Conservation (phyloP, 768 basidiomycete species). For the Pleurotus cornucopiae region DNA sequence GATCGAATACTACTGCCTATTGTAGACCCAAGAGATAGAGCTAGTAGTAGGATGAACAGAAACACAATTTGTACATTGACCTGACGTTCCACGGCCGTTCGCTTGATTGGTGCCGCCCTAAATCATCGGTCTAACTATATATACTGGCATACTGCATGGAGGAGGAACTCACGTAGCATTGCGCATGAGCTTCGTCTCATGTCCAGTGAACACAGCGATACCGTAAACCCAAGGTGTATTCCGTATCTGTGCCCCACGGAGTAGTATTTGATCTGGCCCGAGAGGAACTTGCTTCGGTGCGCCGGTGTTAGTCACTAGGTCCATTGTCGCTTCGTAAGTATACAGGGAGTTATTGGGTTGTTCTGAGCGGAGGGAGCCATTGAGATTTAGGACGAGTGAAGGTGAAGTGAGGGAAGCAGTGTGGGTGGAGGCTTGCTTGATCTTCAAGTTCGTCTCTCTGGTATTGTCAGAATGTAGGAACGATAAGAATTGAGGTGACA, state of each 20-base stretch:
- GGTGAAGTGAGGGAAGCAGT: slow-evolving; percentile 80
- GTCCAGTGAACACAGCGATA: slow-evolving; percentile 89
- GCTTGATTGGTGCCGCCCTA: slow-evolving; percentile 94
- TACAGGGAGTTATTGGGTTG: slow-evolving; percentile 98
- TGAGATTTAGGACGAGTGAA: slow-evolving; percentile 62
- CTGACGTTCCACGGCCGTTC: slow-evolving; percentile 92
- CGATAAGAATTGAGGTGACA: background rate
- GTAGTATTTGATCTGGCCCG: slow-evolving; percentile 90
- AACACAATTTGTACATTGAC: slow-evolving; percentile 97
- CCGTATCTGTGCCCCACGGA: slow-evolving; percentile 91
- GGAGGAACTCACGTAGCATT: slow-evolving; percentile 82
- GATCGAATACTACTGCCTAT: slow-evolving; percentile 88
- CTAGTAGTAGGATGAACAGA: slow-evolving; percentile 83
- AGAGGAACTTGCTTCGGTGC: slow-evolving; percentile 80
- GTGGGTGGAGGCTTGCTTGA: slow-evolving; percentile 89
- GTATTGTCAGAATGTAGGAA: slow-evolving; percentile 7
- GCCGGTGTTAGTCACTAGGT: slow-evolving; percentile 52
- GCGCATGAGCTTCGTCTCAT: slow-evolving; percentile 97
- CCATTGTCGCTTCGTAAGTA: slow-evolving; percentile 86
- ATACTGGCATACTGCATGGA: background rate
- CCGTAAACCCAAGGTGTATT: slow-evolving; percentile 98
- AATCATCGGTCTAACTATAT: background rate
- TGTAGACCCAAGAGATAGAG: slow-evolving; percentile 85
- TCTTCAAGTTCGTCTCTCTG: slow-evolving; percentile 98
- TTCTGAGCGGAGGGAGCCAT: slow-evolving; percentile 87